A percentile compares a stretch with the other conserved stretches of the same genome.
These are phyloP conservation scores for Chlamydomonas incerta DNA, from an alignment of 139 green algal species.

Conservation along the genomic window DNA sequence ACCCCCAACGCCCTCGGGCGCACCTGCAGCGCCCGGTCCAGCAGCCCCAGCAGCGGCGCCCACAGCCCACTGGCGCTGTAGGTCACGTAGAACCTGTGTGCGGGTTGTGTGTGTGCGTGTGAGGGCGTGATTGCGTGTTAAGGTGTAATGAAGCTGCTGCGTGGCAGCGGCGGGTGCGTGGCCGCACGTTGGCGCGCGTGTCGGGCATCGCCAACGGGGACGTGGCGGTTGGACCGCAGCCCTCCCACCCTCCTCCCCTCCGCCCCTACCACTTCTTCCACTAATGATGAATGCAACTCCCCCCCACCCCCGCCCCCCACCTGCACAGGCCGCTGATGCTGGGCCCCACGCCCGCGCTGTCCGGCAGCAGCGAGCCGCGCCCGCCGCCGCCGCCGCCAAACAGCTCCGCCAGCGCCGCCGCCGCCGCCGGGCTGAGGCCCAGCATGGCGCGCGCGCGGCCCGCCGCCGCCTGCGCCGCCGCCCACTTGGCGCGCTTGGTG, in stretches of 20 bases:
- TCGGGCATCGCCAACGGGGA: too few relatives aligned
- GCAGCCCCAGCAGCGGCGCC: constrained; percentile 53
- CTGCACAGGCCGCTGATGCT: constrained; percentile 62
- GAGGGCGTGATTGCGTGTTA: too few relatives aligned
- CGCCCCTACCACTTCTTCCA: too few relatives aligned
- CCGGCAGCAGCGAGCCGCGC: constrained; percentile 11
- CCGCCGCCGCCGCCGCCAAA: constrained; percentile 37
- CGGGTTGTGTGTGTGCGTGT: too few relatives aligned
- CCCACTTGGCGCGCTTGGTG: constrained; percentile 54
- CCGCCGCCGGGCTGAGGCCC: constrained; percentile 54
- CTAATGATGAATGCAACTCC: too few relatives aligned
- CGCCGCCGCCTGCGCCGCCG: constrained; percentile 60
- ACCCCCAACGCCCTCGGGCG: too few relatives aligned
- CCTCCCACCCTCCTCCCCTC: too few relatives aligned
- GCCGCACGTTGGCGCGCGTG: too few relatives aligned
- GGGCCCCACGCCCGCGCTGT: constrained; percentile 6
- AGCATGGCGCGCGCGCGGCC: constrained; percentile 52
- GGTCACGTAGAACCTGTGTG: constrained; percentile 56
- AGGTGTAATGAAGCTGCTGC: too few relatives aligned
- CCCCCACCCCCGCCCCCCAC: not conserved
- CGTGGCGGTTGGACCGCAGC: too few relatives aligned
- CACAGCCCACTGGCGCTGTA: constrained; percentile 63
- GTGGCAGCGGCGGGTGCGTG: too few relatives aligned
- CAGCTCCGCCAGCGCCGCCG: constrained; percentile 41
- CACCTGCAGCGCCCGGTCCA: constrained; percentile 59